phyloP scores from a whole-genome alignment of 371 early-diverging fungal genomes.

The Dentiscutata heterogama region DNA sequence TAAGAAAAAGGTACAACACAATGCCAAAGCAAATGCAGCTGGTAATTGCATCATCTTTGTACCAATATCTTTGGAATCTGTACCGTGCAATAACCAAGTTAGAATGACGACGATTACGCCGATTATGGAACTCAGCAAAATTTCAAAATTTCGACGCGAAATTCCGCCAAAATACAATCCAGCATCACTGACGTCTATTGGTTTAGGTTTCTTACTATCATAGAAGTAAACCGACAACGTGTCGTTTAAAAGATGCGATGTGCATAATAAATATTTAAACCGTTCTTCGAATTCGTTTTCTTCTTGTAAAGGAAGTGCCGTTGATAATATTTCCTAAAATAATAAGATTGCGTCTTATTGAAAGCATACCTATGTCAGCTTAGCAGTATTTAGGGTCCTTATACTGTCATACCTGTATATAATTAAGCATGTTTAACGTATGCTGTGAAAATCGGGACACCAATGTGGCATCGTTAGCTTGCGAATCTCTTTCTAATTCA shows the following conservation, averaged over 20 bases:
- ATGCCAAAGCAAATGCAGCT: slow-evolving; percentile 6
- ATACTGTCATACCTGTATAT: neutral
- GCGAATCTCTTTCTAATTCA: slow-evolving; percentile 31
- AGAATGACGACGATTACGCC: slow-evolving; percentile 14
- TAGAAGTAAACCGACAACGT: slow-evolving; percentile 60
- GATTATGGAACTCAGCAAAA: slow-evolving; percentile 29
- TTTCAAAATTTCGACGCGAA: slow-evolving; percentile 38
- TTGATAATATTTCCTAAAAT: slow-evolving; percentile 56
- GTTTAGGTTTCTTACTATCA: slow-evolving; percentile 28
- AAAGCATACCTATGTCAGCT: neutral
- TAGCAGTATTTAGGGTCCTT: neutral
- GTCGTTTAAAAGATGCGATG: slow-evolving; percentile 70
- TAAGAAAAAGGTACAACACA: slow-evolving; percentile 31
- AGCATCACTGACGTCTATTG: slow-evolving; percentile 49
- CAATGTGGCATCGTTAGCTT: neutral
- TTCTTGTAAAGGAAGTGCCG: slow-evolving; percentile 62
- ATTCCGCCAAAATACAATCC: slow-evolving; percentile 47
- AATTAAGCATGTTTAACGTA: neutral
- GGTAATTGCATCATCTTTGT: slow-evolving; percentile 32
- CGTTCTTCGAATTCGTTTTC: slow-evolving; percentile 74
- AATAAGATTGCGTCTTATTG: neutral
- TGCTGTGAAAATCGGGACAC: neutral
- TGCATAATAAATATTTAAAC: slow-evolving; percentile 72
- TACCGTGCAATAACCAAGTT: slow-evolving; percentile 20
- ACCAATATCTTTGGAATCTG: slow-evolving; percentile 19